Conservation (phyloP, 345 rosid genomes). For the Noccaea caerulescens region DNA sequence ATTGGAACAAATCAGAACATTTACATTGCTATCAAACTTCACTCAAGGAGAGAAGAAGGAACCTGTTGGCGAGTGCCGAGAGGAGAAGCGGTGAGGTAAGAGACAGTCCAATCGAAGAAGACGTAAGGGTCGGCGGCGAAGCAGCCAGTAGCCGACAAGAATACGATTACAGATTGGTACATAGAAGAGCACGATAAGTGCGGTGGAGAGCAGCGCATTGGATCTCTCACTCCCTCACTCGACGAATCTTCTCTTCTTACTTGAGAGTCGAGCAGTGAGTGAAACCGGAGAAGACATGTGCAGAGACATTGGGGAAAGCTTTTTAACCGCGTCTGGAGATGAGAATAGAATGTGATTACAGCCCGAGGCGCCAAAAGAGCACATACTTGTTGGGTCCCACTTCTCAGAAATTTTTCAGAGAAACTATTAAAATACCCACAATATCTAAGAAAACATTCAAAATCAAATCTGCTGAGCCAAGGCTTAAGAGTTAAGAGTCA, state of each 20-base stretch:
- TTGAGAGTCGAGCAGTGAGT: not conserved
- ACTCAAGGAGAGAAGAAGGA: conserved; percentile 10
- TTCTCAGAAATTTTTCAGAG: conserved; percentile 4
- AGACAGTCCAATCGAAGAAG: conserved; percentile 87
- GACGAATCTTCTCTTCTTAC: conserved; percentile 1
- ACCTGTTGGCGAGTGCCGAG: conserved; percentile 79
- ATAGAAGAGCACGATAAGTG: conserved; percentile 18
- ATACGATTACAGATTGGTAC: conserved; percentile 19
- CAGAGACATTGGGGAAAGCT: conserved; percentile 19
- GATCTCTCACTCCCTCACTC: conserved; percentile 35
- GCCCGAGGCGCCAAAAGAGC: conserved; percentile 40
- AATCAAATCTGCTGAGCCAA: not conserved
- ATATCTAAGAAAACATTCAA: not conserved
- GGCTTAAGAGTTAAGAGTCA: conserved; percentile 31
- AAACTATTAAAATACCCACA: not conserved
- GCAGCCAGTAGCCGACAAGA: conserved; percentile 40
- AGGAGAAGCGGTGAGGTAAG: conserved; percentile 70
- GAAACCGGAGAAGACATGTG: conserved; percentile 32
- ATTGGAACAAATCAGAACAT: not conserved
- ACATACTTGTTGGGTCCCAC: conserved; percentile 37
- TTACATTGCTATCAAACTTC: conserved; percentile 12
- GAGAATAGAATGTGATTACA: conserved; percentile 28
- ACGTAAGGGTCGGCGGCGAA: conserved; percentile 76
- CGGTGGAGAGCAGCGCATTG: conserved; percentile 48
- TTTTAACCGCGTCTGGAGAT: conserved; percentile 22